These are phyloP conservation scores for Lachnellula willkommii DNA, from an alignment of 2,329 filamentous ascomycete genomes.

Conservation along the genomic window DNA sequence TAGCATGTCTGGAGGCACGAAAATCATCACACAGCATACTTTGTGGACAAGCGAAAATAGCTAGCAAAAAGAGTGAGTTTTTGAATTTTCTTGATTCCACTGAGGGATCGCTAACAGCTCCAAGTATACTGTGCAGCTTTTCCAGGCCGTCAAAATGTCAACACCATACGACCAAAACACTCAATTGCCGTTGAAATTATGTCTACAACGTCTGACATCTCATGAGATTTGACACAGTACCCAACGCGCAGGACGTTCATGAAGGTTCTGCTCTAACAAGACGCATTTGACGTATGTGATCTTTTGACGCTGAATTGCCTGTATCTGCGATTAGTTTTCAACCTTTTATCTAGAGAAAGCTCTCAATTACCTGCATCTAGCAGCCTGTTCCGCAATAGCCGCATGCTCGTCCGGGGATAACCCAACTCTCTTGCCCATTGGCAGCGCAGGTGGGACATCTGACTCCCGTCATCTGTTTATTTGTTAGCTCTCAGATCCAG, in stretches of 20 bases:
- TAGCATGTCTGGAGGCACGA: neutral
- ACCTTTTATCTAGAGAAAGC: neutral
- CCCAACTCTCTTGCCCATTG: constrained; percentile 49
- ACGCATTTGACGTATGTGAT: neutral
- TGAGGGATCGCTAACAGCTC: neutral
- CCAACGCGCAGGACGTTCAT: neutral
- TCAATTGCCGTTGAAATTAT: neutral
- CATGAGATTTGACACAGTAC: neutral
- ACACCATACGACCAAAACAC: neutral
- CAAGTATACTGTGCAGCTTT: neutral
- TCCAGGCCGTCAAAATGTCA: neutral
- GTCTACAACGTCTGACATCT: neutral
- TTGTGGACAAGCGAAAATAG: neutral
- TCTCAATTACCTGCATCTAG: constrained; percentile 12
- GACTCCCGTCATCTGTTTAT: constrained; percentile 42
- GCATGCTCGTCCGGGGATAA: constrained; percentile 48
- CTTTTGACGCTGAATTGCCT: neutral
- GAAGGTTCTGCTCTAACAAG: neutral
- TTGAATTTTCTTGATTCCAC: neutral
- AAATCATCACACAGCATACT: neutral
- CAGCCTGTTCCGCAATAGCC: constrained; percentile 43
- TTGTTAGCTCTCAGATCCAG: constrained; percentile 9
- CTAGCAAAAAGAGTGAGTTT: neutral
- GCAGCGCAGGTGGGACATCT: constrained; percentile 47
- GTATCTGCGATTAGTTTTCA: constrained; percentile 4